Base-by-base conservation (phyloP, 2,329 filamentous ascomycete species). In the Hypoxylon sp. region DNA sequence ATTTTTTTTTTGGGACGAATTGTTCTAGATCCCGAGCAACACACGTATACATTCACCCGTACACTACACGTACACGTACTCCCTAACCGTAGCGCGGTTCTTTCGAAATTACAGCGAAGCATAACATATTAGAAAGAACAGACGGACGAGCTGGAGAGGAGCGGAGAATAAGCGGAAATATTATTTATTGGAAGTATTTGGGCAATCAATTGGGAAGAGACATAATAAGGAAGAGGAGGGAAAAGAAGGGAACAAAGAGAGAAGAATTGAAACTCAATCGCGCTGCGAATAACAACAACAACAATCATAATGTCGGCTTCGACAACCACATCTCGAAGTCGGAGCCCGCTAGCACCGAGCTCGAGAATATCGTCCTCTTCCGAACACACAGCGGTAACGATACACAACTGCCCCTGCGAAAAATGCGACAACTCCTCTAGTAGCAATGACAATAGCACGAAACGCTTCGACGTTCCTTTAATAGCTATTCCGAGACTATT, bases 401-500 rank as follows among this genome's bases (percentile, higher is more conserved):
- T 65, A 60, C 60, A 65, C 14, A 70, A 63, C 56, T 70, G 52
- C 34, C 51, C 58, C 2, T 67, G 52, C 60, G 68, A 70, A 48
- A 70, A 70, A 63, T 67, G 66, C 63, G 64, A 65, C 55, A 55
- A 36, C 23, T 21, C 19, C 17, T 38, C 43, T 5, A 65, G 32
- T 45, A 45, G 14, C 3, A 49, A 38, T 45, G 67, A 69, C 11
- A 60, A 46, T 25, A 60, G 53, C 46, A 53, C 41, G 41, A 70
- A 67, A 56, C 62, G 71, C 9, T 70, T 74, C 64, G 70, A 73
- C 58, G 62, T 74, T 6, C 74, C 73, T 7, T 63, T 75, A 41
- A 75, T 75, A 64, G 74, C 74, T 21, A 55, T 75, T 38, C 66
- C 71, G 46, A 71, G 74, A 19, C 67, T 71, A 13, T 61, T 74